Base-by-base conservation (phyloP, 2,329 filamentous ascomycete species). In the Parascedosporium putredinis region DNA sequence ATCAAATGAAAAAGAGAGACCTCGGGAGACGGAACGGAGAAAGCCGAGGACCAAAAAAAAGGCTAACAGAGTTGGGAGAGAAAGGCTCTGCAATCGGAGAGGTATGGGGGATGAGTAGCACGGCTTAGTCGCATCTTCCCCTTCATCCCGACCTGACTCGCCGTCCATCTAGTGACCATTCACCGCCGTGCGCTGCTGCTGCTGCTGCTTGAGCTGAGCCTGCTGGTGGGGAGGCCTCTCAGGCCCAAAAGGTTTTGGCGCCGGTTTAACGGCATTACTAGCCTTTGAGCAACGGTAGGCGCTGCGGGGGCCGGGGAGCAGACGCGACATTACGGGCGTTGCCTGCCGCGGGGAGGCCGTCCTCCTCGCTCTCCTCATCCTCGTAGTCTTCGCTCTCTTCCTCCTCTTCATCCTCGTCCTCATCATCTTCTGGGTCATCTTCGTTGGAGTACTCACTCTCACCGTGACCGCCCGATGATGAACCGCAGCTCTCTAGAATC, bases 371-470 rank as follows among this genome's bases (percentile, higher is more conserved):
- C 40, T 33, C 38, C 25, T 33, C 38, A 7, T 50, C 18, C 38
- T 44, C 47, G 9, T 50, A 36, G 8, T 49, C 76, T 50, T 76
- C 72, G 50, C 72, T 75, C 55, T 84, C 78, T 52, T 80, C 79
- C 58, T 84, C 80, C 58, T 85, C 80, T 55, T 80, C 80, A 50
- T 75, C 75, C 50, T 79, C 78, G 52, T 79, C 80, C 55, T 75
- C 80, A 6, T 74, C 79, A 46, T 80, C 78, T 47, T 78, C 74
- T 45, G 81, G 79, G 24, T 81, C 76, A 27, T 78, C 71, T n/a
- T 75, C 78, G 38, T 79, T 75, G n/a, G 75, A 76, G 58, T 83
- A 82, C 54, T 83, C 81, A 59, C 76, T 82, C 55, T 82, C 79
- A 43, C 75, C 76, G 23, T 71, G 76, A 46, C 78, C 76, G 50